Evolutionary conservation across 345 rosid genomes (phyloP).

Genomic region (Chamaenerion angustifolium): DNA sequence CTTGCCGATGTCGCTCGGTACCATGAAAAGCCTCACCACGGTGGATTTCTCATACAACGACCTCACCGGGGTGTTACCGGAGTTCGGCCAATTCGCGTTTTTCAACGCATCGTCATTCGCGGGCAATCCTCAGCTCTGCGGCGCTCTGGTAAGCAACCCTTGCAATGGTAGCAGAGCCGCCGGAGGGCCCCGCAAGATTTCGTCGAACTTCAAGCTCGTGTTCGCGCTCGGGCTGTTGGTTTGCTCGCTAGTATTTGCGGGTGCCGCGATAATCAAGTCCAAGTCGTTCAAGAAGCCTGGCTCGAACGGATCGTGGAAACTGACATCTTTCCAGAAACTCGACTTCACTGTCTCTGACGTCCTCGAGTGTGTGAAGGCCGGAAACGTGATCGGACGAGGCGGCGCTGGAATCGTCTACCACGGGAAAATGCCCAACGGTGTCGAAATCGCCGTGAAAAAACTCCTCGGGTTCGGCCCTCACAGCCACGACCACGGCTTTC

Average conservation of each 20-base stretch:
- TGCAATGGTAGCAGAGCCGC: conserved; percentile 33
- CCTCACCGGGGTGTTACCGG: conserved; percentile 66
- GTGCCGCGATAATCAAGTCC: conserved; percentile 53
- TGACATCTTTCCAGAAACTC: conserved; percentile 69
- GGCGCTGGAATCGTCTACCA: conserved; percentile 87
- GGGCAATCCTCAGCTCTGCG: conserved; percentile 83
- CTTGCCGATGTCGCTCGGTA: conserved; percentile 52
- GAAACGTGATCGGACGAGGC: conserved; percentile 77
- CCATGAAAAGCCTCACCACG: conserved; percentile 62
- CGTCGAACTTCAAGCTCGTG: conserved; percentile 45
- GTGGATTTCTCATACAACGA: conserved; percentile 86
- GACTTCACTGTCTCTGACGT: conserved; percentile 60
- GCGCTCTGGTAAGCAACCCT: conserved; percentile 44
- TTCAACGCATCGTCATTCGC: conserved; percentile 75
- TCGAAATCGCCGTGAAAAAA: conserved; percentile 77
- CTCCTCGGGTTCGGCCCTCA: conserved; percentile 48
- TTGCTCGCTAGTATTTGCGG: conserved; percentile 56
- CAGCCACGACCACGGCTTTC: conserved; percentile 75
- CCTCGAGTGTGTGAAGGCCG: conserved; percentile 85
- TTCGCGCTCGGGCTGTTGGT: conserved; percentile 58
- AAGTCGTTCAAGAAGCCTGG: conserved; percentile 20
- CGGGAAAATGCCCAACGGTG: conserved; percentile 77
- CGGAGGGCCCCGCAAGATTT: conserved; percentile 16
- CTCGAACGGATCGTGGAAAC: conserved; percentile 50
- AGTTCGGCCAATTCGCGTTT: conserved; percentile 57